Base-by-base conservation (phyloP, 2,329 filamentous ascomycete genomes). In the Trichoderma oligosporum region DNA sequence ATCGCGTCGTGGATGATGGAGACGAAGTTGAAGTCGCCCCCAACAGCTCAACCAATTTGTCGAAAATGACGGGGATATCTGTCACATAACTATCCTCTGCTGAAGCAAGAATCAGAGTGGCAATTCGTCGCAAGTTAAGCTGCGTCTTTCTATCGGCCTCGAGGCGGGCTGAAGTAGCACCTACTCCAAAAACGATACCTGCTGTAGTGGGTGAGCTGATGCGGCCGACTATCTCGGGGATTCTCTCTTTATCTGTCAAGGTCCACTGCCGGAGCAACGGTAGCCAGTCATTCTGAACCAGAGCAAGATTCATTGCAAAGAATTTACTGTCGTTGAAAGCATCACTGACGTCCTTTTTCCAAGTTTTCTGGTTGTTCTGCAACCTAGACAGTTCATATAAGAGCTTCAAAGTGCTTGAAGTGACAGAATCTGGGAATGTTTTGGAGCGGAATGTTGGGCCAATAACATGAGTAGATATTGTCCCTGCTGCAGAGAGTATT, bases 141-240 rank as follows among this genome's bases (percentile, higher is more conserved):
- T 97, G 93, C 1, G 92, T 91, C 73, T 88, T 94, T 58, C 92
- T 87, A 71, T 99, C 94, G 5, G 95, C 91, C 73, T 99, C 94
- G n/a, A 95, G 82, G 58, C 94, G 82, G 33, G 94, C 94, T 41
- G 92, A 95, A 20, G 90, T 91, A 6, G 94, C 94, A 9, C 95
- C 95, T 0, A 99, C 94, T n/a, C 94, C 94, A 67, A 99, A 99
- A 69, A 99, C 93, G 64, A 99, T 95, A 7, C 94, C 94, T 0
- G 95, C 94, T 12, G 92, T 93, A 1, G 92, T 91, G 5, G 94
- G 94, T 4, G 92, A 83, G 5, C 86, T 86, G 61, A 99, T 82
- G 18, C 91, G 87, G 35, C 82, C 79, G 7, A 97, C 74, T 4
- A 97, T 77, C 61, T 99, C 94, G 0, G 86, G 78, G 73, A 99